Conservation (phyloP, 2,329 filamentous ascomycete genomes). For the Ceratocystis eucalypticola region DNA sequence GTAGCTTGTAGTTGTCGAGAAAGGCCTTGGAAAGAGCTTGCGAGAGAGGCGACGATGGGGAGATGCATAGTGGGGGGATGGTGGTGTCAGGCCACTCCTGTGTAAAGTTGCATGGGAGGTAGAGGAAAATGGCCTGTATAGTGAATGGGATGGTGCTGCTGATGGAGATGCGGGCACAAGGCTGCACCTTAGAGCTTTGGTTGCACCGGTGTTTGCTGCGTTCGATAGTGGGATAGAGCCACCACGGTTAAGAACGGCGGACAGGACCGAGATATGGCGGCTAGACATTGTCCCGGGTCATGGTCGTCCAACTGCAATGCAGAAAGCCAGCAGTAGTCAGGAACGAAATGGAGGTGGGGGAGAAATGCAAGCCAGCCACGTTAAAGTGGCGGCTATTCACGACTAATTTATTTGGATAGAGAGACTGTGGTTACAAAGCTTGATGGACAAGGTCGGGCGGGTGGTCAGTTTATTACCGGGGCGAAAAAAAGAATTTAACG, state of each 20-base stretch:
- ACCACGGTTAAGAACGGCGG: background rate
- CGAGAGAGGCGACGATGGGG: background rate
- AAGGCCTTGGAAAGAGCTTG: background rate
- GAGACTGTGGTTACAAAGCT: background rate
- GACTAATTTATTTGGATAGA: constrained; percentile 8
- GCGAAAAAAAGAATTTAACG: background rate
- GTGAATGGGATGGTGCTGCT: background rate
- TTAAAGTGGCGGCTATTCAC: constrained; percentile 19
- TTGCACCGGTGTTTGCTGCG: background rate
- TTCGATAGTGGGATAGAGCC: background rate
- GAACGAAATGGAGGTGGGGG: background rate
- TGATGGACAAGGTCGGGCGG: constrained; percentile 1
- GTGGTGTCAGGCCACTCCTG: background rate
- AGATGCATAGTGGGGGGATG: constrained; percentile 8
- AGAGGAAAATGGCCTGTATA: background rate
- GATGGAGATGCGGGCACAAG: background rate
- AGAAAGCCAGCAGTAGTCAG: constrained; percentile 19
- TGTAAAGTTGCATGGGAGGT: background rate
- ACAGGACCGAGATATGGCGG: constrained; percentile 20
- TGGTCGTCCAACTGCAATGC: constrained; percentile 23
- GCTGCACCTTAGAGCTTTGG: background rate
- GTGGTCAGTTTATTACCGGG: background rate
- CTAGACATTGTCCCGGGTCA: constrained; percentile 33
- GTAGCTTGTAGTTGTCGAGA: background rate
- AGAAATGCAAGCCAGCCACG: constrained; percentile 17